Evolutionary conservation across 2,329 filamentous ascomycete species (phyloP).

Genomic region (Penicillium sp.): DNA sequence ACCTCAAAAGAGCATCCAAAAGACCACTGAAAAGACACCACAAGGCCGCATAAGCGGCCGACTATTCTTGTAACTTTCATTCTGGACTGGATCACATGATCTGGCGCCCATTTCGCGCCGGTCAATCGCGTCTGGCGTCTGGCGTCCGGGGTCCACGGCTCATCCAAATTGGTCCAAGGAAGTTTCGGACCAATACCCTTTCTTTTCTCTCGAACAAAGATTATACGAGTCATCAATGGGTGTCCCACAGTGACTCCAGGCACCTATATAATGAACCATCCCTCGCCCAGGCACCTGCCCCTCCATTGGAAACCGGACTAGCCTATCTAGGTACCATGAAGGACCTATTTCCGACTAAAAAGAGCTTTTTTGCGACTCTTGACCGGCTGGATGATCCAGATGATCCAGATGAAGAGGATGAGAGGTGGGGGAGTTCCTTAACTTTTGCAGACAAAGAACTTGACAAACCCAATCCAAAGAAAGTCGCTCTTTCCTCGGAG

Average conservation of each 20-base stretch:
- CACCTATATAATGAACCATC: conserved; percentile 6
- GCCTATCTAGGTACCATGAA: conserved; percentile 18
- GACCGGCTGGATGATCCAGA: conserved; percentile 35
- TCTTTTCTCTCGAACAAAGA: too few relatives aligned
- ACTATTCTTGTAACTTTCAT: too few relatives aligned
- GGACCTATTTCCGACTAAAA: conserved; percentile 28
- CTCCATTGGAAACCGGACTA: conserved; percentile 16
- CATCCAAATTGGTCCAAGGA: conserved; percentile 15
- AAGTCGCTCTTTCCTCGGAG: not conserved
- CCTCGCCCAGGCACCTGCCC: conserved; percentile 17
- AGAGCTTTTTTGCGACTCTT: conserved; percentile 38
- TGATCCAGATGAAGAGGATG: conserved; percentile 27
- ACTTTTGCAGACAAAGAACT: conserved; percentile 1
- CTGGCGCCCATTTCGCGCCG: conserved; percentile 36
- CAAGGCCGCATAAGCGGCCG: too few relatives aligned
- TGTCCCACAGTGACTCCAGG: not conserved
- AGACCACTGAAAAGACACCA: too few relatives aligned
- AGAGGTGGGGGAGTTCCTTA: conserved; percentile 15
- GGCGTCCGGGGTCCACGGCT: conserved; percentile 12
- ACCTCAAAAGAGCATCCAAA: too few relatives aligned
- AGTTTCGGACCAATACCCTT: conserved; percentile 3
- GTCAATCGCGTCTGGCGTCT: conserved; percentile 17
- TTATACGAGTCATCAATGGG: not conserved
- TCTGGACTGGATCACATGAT: conserved; percentile 30
- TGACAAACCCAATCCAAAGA: not conserved